Evolutionary conservation across 148 eudicot genomes (phyloP), one percentile per base, ranked within the genome.

Genomic region (Chenopodium quinoa): DNA sequence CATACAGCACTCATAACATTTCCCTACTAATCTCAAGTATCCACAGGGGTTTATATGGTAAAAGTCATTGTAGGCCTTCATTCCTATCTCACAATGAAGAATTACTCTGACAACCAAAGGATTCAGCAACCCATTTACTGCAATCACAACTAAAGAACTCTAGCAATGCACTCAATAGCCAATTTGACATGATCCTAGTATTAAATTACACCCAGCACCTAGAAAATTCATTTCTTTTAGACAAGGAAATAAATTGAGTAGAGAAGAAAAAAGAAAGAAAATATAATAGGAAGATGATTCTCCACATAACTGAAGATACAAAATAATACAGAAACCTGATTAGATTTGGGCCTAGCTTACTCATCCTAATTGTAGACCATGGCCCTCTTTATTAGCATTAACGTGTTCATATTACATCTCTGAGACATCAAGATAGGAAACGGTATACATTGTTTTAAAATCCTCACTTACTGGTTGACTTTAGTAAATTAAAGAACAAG

Each of bases 131-230:
- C 52, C 2, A 9, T 48, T 48, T 48, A 9, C 52, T 48, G 52
- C 13, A 48, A 48, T 48, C 2, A 48, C 52, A 9, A 11, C 13
- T 11, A 48, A 48, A 48, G 14, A 48, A 48, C 52, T 48, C 13
- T 14, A 48, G 52, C 40, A 32, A 52, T 77, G 54, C 54, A 63
- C 46, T 76, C 78, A 76, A 77, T 77, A 14, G 3, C 7, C 68
- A 60, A 64, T 58, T 64, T 77, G 71, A 77, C 58, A 22, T 25
- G 7, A 64, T 44, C 22, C 19, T n/a, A 22, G 13, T n/a, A 14
- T 31, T 32, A 77, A 27, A 64, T 13, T 65, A 17, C 58, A 22
- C 71, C 34, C 56, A 77, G 37, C 71, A 37, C 69, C 37, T 11
- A 37, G 19, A 63, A 23, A 23, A 32, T 76, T n/a, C 54, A 58